Base-by-base conservation (phyloP, 179 eudicot genomes). In the Spergularia azorica region DNA sequence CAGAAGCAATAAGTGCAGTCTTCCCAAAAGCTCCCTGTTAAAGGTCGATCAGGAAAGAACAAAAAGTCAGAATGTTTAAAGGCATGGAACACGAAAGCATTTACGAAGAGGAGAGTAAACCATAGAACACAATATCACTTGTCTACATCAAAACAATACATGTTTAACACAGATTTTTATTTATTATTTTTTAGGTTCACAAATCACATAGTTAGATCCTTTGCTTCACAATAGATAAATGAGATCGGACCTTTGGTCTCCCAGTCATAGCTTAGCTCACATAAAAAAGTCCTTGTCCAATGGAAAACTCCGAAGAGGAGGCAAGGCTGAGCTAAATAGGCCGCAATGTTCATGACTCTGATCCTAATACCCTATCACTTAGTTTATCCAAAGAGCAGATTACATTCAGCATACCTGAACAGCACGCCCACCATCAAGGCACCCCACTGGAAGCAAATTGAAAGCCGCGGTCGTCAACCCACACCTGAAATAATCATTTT, bases 391-490 rank as follows among this genome's bases (percentile, higher is more conserved):
- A 26, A 73, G 38, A 64, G 63, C 57, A 71, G 17, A 79, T 12
- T 15, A 41, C 26, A 69, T 41, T 66, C 7, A 20, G 4, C 64
- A 72, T 87, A 93, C 99, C 99, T 95, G 99, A 77, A 93, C 84
- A 56, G 97, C 96, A 86, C 99, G 86, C 78, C 98, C 99, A 77
- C 99, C 99, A 83, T 95, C 98, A 75, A 95, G 99, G 85, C 99
- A 93, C 71, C 99, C 99, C 60, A 93, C 88, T 10, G 99, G 99
- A 75, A 95, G 97, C 90, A 95, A 82, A 86, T 95, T 95, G 83
- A 95, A 91, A 83, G 99, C 99, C 56, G 99, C 88, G 61, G 97
- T 89, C 63, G 99, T 95, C 83, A 93, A 83, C 26, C 99, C 99
- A 86, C 99, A 95, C 99, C 99, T 95, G 81, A 63, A 76, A 81